Base-by-base conservation (phyloP, 305 asterid species). In the Fraxinus latifolia region DNA sequence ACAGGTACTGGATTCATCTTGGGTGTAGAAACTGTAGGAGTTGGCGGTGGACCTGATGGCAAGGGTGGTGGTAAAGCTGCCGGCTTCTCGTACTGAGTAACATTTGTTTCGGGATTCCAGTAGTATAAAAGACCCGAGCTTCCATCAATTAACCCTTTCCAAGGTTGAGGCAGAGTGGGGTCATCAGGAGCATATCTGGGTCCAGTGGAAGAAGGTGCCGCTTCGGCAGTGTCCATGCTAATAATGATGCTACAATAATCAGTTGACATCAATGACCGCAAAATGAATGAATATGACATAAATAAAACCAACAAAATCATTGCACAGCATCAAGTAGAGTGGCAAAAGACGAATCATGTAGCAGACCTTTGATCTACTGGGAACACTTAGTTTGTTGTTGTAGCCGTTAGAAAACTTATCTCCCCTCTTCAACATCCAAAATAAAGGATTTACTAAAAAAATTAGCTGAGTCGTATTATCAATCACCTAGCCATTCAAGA, bases 161-260 rank as follows among this genome's bases (percentile, higher is more conserved):
- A 95, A 4, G 98, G 99, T 84, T 91, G 97, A 9, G 99, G 97
- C 70, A 94, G 85, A 73, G 94, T 90, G 33, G 98, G 98, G 85
- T 95, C 99, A 67, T 94, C 98, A 0, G 97, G 97, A 60, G 98
- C 97, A 86, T 91, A 95, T 44, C 98, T 93, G 4, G 98, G 97
- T 74, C 97, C 98, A 33, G 83, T 80, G 3, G 89, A 81, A 85
- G 90, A 79, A 7, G 91, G 72, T 70, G 94, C 90, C 77, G 92
- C 86, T 90, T 93, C 99, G 11, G 95, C 89, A 77, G 93, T 80
- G 14, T 91, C 89, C 97, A 93, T 95, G 78, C 85, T 81, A 58
- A 79, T 76, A 85, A 79, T 80, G 78, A 17, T 78, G 68, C 90
- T 86, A 68, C 83, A 82, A 65, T 33, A 86, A 75, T 68, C 74